Evolutionary conservation across 192 early-diverging fungal genomes (phyloP).

Genomic region (Coemansia sp.): DNA sequence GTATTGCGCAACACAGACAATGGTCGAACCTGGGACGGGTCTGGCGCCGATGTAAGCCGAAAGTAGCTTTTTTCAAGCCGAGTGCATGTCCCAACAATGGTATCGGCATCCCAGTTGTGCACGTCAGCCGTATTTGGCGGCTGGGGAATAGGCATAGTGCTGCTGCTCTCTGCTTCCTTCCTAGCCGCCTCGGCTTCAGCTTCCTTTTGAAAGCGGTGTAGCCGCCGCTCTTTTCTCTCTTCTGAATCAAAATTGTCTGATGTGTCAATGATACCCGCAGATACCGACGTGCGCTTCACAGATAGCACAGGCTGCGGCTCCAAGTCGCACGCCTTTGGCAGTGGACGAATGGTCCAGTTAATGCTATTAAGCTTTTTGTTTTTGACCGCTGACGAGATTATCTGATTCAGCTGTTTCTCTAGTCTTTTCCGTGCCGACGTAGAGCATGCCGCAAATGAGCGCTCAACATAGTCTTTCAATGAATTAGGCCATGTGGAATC

Average conservation of each 20-base stretch:
- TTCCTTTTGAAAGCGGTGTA: slow-evolving; percentile 45
- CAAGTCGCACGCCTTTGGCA: slow-evolving; percentile 47
- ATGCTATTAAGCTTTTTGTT: slow-evolving; percentile 48
- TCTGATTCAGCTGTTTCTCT: slow-evolving; percentile 52
- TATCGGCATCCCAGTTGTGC: slow-evolving; percentile 75
- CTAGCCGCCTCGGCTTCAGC: slow-evolving; percentile 33
- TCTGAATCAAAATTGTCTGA: slow-evolving; percentile 41
- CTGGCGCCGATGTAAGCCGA: slow-evolving; percentile 88
- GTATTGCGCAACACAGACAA: slow-evolving; percentile 73
- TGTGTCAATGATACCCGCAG: slow-evolving; percentile 7
- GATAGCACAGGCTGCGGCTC: not conserved
- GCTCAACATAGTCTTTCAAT: slow-evolving; percentile 46
- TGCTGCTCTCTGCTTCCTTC: slow-evolving; percentile 26
- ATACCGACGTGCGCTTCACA: slow-evolving; percentile 23
- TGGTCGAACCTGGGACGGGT: slow-evolving; percentile 93
- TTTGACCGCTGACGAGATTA: slow-evolving; percentile 33
- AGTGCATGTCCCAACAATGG: slow-evolving; percentile 85
- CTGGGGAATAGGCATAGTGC: slow-evolving; percentile 27
- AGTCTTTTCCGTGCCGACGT: slow-evolving; percentile 9
- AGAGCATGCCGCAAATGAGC: slow-evolving; percentile 46
- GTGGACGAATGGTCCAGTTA: slow-evolving; percentile 37
- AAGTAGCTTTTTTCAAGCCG: slow-evolving; percentile 91
- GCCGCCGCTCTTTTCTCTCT: slow-evolving; percentile 40
- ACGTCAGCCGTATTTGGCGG: slow-evolving; percentile 57
- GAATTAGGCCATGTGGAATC: slow-evolving; percentile 33